Conservation (phyloP, 208 protist genomes). For the Balamuthia mandrillaris region DNA sequence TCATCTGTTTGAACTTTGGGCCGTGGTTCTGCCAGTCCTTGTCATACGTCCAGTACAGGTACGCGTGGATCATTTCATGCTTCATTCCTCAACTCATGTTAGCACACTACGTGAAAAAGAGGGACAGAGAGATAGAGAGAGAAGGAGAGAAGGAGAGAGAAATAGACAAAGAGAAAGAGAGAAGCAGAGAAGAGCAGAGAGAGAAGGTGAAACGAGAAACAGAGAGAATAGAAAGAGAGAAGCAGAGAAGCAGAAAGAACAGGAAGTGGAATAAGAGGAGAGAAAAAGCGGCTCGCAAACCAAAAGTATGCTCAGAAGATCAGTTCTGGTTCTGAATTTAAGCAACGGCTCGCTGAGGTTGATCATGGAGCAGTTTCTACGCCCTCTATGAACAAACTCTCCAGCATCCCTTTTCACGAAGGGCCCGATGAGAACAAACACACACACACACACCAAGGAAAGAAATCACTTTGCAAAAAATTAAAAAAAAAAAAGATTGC, state of each 20-base stretch:
- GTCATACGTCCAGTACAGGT: background rate
- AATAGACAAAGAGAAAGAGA: too few species aligned
- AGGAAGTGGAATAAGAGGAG: too few species aligned
- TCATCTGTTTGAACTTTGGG: background rate
- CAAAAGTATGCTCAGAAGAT: background rate
- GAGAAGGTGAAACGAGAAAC: too few species aligned
- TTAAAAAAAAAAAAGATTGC: background rate
- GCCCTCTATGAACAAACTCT: background rate
- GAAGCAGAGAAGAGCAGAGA: too few species aligned
- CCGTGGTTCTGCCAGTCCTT: background rate
- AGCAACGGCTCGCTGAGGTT: background rate
- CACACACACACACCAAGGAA: background rate
- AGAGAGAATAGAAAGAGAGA: background rate
- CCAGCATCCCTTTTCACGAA: background rate
- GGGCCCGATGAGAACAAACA: too few species aligned
- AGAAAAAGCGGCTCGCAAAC: background rate
- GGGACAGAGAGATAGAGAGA: too few species aligned
- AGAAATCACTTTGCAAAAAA: background rate
- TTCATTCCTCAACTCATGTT: too few species aligned
- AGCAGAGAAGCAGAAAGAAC: background rate
- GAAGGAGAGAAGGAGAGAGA: too few species aligned
- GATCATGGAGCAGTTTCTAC: background rate
- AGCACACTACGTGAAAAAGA: too few species aligned
- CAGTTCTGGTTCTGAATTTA: background rate
- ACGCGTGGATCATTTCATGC: conserved; percentile 8